A percentile compares a stretch with the other conserved stretches of the same genome.
Conservation (phyloP, 306 rosid species). For the Corylus heterophylla region DNA sequence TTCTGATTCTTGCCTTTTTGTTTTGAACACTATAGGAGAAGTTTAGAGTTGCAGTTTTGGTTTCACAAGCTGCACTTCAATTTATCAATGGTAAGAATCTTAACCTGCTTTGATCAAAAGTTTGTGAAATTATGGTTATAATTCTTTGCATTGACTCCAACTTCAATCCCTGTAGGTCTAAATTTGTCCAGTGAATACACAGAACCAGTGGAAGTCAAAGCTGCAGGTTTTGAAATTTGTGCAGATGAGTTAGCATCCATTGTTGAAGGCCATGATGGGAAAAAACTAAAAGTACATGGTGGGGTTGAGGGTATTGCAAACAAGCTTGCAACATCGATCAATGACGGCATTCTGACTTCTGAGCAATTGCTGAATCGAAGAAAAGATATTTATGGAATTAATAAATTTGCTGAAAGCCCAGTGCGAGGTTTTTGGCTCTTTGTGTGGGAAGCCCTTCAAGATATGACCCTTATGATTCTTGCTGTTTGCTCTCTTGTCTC, state of each 20-base stretch:
- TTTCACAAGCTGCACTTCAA: conserved; percentile 99
- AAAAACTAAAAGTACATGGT: conserved; percentile 75
- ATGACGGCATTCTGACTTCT: conserved; percentile 69
- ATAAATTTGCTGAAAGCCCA: conserved; percentile 85
- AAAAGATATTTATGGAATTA: conserved; percentile 74
- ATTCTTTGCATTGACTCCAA: conserved; percentile 18
- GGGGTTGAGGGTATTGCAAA: conserved; percentile 63
- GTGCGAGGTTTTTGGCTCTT: conserved; percentile 71
- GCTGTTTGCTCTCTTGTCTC: conserved; percentile 81
- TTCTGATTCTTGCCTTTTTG: not conserved
- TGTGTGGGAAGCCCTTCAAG: conserved; percentile 99
- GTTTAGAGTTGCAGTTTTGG: conserved; percentile 97
- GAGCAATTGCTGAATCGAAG: conserved; percentile 61
- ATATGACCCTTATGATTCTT: conserved; percentile 92
- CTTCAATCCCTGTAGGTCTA: conserved; percentile 53
- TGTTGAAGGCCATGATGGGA: conserved; percentile 86
- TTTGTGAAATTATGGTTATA: conserved; percentile 2
- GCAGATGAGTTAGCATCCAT: conserved; percentile 79
- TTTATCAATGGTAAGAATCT: conserved; percentile 77
- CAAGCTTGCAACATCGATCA: conserved; percentile 62
- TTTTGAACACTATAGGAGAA: conserved; percentile 66
- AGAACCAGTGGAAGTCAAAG: conserved; percentile 78
- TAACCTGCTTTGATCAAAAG: conserved; percentile 8
- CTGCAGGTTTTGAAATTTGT: conserved; percentile 81
- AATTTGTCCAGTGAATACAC: conserved; percentile 65